phyloP scores from a whole-genome alignment of 2,329 filamentous ascomycete genomes.

The Fusarium irregulare region DNA sequence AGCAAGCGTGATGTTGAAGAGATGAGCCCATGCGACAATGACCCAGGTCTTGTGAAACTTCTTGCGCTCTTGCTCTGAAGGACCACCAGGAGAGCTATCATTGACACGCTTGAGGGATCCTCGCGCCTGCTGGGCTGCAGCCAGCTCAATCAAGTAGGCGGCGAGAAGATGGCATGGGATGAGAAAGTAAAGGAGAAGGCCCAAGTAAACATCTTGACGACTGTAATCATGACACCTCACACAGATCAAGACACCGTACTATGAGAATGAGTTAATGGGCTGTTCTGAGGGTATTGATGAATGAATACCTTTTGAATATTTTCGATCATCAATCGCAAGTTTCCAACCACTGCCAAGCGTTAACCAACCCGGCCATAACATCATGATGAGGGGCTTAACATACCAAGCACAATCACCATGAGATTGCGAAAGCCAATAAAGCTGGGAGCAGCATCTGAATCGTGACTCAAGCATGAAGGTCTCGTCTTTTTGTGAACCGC shows the following conservation, averaged over 20 bases:
- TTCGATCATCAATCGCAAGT: slow-evolving; percentile 93
- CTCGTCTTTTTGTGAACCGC: slow-evolving; percentile 80
- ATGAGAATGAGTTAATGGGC: slow-evolving; percentile 25
- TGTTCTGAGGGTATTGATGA: neutral
- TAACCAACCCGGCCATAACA: slow-evolving; percentile 25
- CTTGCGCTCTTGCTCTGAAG: slow-evolving; percentile 69
- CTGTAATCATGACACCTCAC: slow-evolving; percentile 90
- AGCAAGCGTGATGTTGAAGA: slow-evolving; percentile 83
- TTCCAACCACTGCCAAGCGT: slow-evolving; percentile 78
- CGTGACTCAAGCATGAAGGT: slow-evolving; percentile 87
- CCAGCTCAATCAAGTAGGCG: slow-evolving; percentile 88
- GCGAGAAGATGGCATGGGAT: slow-evolving; percentile 92
- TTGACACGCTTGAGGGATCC: slow-evolving; percentile 68
- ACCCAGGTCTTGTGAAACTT: slow-evolving; percentile 83
- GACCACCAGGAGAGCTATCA: slow-evolving; percentile 59
- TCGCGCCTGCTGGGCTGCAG: slow-evolving; percentile 82
- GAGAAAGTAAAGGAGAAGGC: slow-evolving; percentile 81
- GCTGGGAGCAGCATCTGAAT: slow-evolving; percentile 78
- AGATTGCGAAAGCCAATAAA: slow-evolving; percentile 96
- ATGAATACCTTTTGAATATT: slow-evolving; percentile 88
- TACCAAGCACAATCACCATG: slow-evolving; percentile 92
- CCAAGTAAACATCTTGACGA: slow-evolving; percentile 79
- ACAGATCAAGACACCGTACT: slow-evolving; percentile 97
- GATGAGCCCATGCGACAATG: slow-evolving; percentile 82
- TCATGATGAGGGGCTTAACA: slow-evolving; percentile 43